Conservation (phyloP, 1,284 basidiomycete genomes). For the Malassezia brasiliensis region DNA sequence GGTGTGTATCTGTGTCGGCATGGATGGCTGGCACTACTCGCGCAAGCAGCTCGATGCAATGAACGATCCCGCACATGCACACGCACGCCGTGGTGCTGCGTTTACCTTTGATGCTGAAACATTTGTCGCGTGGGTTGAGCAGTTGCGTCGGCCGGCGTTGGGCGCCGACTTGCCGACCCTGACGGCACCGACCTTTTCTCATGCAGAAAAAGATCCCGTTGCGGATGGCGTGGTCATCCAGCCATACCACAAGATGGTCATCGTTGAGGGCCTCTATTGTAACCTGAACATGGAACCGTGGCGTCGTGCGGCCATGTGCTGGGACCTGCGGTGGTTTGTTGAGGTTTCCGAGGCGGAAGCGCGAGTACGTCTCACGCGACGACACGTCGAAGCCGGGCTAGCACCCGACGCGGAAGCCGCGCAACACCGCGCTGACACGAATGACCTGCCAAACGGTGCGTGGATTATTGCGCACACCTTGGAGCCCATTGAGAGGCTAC, state of each 20-base stretch:
- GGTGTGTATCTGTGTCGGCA: constrained; percentile 56
- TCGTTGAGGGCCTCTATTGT: constrained; percentile 76
- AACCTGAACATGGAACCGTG: constrained; percentile 65
- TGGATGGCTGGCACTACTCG: constrained; percentile 72
- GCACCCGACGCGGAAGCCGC: constrained; percentile 59
- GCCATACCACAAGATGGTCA: constrained; percentile 61
- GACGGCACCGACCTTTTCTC: constrained; percentile 58
- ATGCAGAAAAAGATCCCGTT: constrained; percentile 56
- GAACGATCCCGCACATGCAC: constrained; percentile 53
- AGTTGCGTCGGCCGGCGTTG: constrained; percentile 1
- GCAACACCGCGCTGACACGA: constrained; percentile 56
- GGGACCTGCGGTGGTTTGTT: constrained; percentile 73
- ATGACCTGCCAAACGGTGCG: constrained; percentile 44
- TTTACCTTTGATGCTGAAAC: constrained; percentile 41
- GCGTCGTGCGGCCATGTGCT: constrained; percentile 58
- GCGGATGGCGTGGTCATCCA: constrained; percentile 54
- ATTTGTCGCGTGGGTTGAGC: constrained; percentile 31
- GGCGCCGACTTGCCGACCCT: neutral
- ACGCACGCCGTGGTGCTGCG: constrained; percentile 37
- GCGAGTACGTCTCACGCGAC: constrained; percentile 58
- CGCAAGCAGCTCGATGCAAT: constrained; percentile 56
- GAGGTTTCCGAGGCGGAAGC: constrained; percentile 59
- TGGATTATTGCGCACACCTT: constrained; percentile 38
- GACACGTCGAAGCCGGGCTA: constrained; percentile 68
- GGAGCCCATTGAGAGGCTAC: constrained; percentile 18